These are phyloP conservation scores for Tolypocladium cylindrosporum DNA, from an alignment of 2,329 filamentous ascomycete genomes.

Conservation along the genomic window DNA sequence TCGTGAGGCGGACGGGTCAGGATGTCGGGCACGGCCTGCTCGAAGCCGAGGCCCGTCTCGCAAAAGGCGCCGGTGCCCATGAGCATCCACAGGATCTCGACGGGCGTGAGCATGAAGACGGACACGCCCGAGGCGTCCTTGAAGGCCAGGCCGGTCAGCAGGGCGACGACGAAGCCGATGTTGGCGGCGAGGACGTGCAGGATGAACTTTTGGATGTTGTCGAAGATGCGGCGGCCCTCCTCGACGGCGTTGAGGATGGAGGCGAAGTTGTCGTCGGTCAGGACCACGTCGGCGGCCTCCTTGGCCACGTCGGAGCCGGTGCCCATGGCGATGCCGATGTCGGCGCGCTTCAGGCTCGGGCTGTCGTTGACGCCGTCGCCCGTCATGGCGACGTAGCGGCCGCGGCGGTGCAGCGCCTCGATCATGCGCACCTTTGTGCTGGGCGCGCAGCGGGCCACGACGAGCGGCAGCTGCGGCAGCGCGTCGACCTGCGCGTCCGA, in stretches of 20 bases:
- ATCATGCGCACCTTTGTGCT: slow-evolving; percentile 69
- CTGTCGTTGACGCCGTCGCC: slow-evolving; percentile 65
- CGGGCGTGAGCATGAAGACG: slow-evolving; percentile 60
- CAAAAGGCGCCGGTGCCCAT: slow-evolving; percentile 68
- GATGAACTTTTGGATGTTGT: slow-evolving; percentile 66
- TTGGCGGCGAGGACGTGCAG: slow-evolving; percentile 59
- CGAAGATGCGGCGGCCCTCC: slow-evolving; percentile 60
- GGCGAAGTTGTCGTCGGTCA: slow-evolving; percentile 65
- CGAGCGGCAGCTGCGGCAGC: slow-evolving; percentile 53
- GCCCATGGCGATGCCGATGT: slow-evolving; percentile 66
- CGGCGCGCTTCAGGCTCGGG: slow-evolving; percentile 57
- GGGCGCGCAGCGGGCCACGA: slow-evolving; percentile 60
- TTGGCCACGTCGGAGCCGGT: slow-evolving; percentile 63
- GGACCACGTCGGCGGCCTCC: slow-evolving; percentile 55
- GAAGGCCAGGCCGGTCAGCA: slow-evolving; percentile 61
- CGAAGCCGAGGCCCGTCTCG: slow-evolving; percentile 67
- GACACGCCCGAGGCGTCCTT: slow-evolving; percentile 54
- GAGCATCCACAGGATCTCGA: slow-evolving; percentile 72
- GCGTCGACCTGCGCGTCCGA: slow-evolving; percentile 53
- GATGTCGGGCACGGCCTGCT: slow-evolving; percentile 58
- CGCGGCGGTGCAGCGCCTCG: slow-evolving; percentile 57
- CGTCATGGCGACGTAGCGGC: slow-evolving; percentile 60
- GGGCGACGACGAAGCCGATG: slow-evolving; percentile 56
- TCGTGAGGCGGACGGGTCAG: slow-evolving; percentile 58
- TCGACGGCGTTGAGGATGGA: slow-evolving; percentile 63